Conservation (phyloP, 371 early-diverging fungal species). For the Smittium mucronatum region DNA sequence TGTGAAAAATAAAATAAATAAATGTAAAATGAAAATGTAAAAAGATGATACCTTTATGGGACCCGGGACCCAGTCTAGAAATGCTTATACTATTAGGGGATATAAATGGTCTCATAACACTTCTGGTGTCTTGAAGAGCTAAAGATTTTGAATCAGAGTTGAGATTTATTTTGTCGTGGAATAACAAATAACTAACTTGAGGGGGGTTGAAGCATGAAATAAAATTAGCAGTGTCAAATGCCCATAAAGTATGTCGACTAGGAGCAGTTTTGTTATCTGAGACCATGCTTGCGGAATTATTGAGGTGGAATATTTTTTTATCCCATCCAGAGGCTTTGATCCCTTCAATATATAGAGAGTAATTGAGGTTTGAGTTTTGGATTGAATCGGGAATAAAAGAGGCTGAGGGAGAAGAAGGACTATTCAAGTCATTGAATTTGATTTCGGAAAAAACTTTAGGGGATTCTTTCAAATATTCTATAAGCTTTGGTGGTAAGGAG, state of each 20-base stretch:
- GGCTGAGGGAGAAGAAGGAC: not conserved
- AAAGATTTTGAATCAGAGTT: not conserved
- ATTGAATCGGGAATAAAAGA: not conserved
- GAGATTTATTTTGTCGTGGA: not conserved
- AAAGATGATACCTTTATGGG: not conserved
- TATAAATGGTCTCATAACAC: not conserved
- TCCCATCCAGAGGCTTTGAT: not conserved
- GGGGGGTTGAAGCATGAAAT: not conserved
- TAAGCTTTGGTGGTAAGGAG: constrained; percentile 3
- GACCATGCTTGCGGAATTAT: not conserved
- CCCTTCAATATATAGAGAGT: not conserved
- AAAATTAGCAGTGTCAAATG: not conserved
- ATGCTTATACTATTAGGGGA: constrained; percentile 5
- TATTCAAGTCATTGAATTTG: not conserved
- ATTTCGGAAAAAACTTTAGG: not conserved
- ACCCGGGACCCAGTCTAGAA: not conserved
- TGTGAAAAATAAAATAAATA: not conserved
- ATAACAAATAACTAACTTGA: not conserved
- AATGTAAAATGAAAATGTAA: not conserved
- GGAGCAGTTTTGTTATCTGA: not conserved
- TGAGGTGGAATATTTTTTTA: not conserved
- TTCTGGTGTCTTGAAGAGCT: constrained; percentile 5
- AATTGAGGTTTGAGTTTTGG: not conserved
- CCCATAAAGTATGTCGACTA: not conserved
- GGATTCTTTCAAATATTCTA: not conserved